Evolutionary conservation across 371 early-diverging fungal species (phyloP), one percentile per base, ranked within the genome.

Genomic region (Mucor indicus): DNA sequence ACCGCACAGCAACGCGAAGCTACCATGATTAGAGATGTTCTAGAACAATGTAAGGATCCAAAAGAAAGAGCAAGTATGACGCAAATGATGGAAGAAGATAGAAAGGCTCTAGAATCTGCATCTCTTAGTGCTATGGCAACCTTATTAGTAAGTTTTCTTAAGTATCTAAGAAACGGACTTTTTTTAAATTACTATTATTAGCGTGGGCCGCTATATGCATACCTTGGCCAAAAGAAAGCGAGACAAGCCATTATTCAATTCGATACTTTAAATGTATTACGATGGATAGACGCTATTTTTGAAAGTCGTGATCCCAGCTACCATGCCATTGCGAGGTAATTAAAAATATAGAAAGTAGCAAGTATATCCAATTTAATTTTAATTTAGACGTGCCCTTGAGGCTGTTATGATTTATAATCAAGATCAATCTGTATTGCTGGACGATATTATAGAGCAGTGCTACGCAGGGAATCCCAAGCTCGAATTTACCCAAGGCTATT

Each of bases 111-210:
- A 16, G 92, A 93, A 50, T 67, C 79, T 3, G 90, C 90, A 5
- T 83, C 95, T 0, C 54, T 93, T 31, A 84, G 84, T 20, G 91
- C 94, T 1, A 94, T 97, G 95, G 87, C 93, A 1, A 78, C 84
- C 3, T 75, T 95, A 31, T 90, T 89, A 62, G 83, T 86, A 70
- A 83, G 90, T 47, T n/a, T 11, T 29, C 44, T 8, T 31, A n/a
- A 17, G 23, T 15, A 8, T 13, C 16, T 12, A 15, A 35, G 35
- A 33, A 13, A 11, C 11, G n/a, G 4, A 15, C 5, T 9, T 33
- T 9, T 7, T 11, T 13, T 11, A 4, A 9, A 33, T 9, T 15
- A 9, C 35, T 33, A 4, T 11, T 33, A 10, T 3, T 83, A 85
- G 89, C 38, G 85, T 75, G 62, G 82, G 8, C 71, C 89, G 1